phyloP scores from a whole-genome alignment of 2,329 filamentous ascomycete species.

The Sarocladium brachiariae region DNA sequence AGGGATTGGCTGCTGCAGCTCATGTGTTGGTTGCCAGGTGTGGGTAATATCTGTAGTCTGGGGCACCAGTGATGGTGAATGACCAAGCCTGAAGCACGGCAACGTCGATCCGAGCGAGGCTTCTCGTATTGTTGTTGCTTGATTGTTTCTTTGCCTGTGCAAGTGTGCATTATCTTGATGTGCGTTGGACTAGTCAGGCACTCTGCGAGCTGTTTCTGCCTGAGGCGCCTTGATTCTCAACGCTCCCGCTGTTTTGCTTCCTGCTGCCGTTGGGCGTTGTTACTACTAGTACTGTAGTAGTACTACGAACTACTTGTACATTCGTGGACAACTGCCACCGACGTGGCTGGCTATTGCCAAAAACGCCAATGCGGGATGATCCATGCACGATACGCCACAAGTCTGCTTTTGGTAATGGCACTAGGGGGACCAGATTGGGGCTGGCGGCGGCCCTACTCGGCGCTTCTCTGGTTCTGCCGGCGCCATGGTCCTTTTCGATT shows the following conservation, averaged over 20 bases:
- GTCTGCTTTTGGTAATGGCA: conserved; percentile 10
- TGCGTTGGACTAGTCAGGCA: no score
- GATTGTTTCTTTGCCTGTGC: background rate
- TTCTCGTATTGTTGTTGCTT: background rate
- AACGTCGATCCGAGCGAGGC: background rate
- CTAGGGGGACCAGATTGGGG: conserved; percentile 15
- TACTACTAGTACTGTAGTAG: no score
- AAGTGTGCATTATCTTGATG: no score
- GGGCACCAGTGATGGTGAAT: background rate
- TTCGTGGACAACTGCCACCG: background rate
- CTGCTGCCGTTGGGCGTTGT: no score
- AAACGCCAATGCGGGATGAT: conserved; percentile 1
- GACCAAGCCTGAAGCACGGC: background rate
- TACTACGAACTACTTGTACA: no score
- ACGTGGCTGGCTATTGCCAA: no score
- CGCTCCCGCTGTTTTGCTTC: no score
- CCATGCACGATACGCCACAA: background rate
- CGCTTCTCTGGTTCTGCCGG: conserved; percentile 9
- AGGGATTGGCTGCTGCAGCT: conserved; percentile 5
- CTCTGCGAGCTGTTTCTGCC: no score
- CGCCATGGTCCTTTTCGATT: conserved; percentile 6
- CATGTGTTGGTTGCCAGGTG: background rate
- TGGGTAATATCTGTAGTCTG: background rate
- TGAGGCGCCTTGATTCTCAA: no score
- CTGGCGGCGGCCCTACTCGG: conserved; percentile 7